Evolutionary conservation across 306 rosid genomes (phyloP).

Genomic region (Cucumis cinereus): DNA sequence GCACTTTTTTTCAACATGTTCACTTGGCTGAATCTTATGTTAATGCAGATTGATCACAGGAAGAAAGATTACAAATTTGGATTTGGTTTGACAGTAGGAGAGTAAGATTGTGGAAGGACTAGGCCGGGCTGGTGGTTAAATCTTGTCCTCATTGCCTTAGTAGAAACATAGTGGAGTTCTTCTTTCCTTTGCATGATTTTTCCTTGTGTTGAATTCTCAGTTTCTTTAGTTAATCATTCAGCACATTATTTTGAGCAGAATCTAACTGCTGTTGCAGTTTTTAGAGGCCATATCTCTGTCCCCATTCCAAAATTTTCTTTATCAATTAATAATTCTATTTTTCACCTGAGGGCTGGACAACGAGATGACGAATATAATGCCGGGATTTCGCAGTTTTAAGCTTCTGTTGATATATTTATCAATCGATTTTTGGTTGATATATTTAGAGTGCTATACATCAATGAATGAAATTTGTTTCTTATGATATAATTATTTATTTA

Average conservation of each 20-base stretch:
- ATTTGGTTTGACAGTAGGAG: slow-evolving; percentile 95
- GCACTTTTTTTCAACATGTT: background rate
- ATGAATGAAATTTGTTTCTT: too few species aligned
- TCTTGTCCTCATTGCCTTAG: background rate
- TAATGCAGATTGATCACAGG: slow-evolving; percentile 74
- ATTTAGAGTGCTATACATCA: too few species aligned
- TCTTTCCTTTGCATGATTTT: slow-evolving; percentile 4
- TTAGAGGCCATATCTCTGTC: background rate
- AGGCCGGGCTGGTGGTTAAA: background rate
- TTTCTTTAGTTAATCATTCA: background rate
- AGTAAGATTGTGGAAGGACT: slow-evolving; percentile 30
- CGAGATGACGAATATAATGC: background rate
- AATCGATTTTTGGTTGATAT: background rate
- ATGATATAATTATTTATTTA: too few species aligned
- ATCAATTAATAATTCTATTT: background rate
- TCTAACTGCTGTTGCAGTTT: slow-evolving; percentile 12
- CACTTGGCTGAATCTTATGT: background rate
- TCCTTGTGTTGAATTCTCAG: slow-evolving; percentile 4
- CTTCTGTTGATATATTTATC: background rate
- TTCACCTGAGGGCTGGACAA: background rate
- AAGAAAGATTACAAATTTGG: slow-evolving; percentile 98
- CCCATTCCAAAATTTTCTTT: background rate
- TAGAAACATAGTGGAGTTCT: slow-evolving; percentile 2
- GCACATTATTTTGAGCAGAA: slow-evolving; percentile 9
- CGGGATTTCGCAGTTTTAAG: background rate